Percentiles rank a stretch among this genome's conserved stretches.
Conservation (phyloP, 139 green algal species). For the Edaphochlamys debaryana region DNA sequence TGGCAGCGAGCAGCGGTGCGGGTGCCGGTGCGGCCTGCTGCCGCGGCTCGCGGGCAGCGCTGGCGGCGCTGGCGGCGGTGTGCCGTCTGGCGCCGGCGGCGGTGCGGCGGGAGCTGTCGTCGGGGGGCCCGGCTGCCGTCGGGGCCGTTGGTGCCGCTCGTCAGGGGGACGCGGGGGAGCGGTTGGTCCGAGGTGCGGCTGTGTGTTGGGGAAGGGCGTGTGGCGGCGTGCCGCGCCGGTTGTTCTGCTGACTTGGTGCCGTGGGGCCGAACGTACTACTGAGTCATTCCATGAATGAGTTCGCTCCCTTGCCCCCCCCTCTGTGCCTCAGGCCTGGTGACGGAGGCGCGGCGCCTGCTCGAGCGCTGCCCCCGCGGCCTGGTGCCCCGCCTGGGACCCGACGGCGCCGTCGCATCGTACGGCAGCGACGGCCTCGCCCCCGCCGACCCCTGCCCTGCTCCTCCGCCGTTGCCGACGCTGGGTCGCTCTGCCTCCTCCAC, state of each 20-base stretch:
- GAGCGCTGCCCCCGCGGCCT: background rate
- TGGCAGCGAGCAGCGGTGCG: too few relatives aligned
- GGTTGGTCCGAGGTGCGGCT: background rate
- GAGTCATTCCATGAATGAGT: too few relatives aligned
- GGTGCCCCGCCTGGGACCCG: background rate
- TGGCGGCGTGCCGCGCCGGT: too few relatives aligned
- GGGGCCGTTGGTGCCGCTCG: too few relatives aligned
- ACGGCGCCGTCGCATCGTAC: slow-evolving; percentile 5
- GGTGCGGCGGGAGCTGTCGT: background rate
- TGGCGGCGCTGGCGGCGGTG: slow-evolving; percentile 13
- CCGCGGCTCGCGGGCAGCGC: background rate
- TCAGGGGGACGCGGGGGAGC: background rate
- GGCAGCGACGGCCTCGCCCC: background rate
- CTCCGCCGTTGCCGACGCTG: background rate
- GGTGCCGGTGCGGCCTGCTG: background rate
- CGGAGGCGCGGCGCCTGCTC: slow-evolving; percentile 8
- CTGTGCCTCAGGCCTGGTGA: slow-evolving; percentile 10
- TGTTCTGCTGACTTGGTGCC: too few relatives aligned
- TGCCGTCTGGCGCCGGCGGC: background rate
- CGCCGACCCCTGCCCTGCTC: slow-evolving; percentile 9
- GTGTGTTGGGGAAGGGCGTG: too few relatives aligned
- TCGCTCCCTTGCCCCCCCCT: too few relatives aligned
- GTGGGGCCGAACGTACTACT: too few relatives aligned
- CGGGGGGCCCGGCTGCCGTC: background rate
- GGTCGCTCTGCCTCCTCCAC: too few relatives aligned